Conservation (phyloP, 768 basidiomycete species). For the Termitomyces sp. region DNA sequence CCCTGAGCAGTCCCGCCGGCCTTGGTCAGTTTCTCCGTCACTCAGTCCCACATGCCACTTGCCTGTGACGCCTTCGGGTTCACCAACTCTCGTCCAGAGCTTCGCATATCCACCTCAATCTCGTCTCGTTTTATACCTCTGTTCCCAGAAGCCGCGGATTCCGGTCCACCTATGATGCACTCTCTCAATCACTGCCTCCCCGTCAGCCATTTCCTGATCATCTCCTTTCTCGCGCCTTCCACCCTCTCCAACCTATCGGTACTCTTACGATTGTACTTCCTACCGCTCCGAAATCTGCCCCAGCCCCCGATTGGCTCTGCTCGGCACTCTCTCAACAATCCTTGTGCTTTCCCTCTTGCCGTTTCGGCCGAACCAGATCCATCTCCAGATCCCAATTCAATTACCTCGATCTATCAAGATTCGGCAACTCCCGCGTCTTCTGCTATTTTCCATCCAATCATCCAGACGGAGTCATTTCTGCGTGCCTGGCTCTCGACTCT, state of each 20-base stretch:
- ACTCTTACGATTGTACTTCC: constrained; percentile 33
- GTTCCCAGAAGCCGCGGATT: constrained; percentile 20
- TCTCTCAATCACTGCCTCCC: background rate
- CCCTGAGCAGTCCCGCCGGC: constrained; percentile 32
- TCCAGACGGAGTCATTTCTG: background rate
- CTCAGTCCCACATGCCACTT: background rate
- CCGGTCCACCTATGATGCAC: constrained; percentile 9
- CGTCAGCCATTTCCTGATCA: background rate
- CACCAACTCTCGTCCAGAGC: background rate
- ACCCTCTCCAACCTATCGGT: constrained; percentile 42
- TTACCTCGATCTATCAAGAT: constrained; percentile 21
- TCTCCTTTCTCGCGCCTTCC: constrained; percentile 24
- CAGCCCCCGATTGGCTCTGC: constrained; percentile 46
- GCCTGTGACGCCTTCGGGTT: background rate
- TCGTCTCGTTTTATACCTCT: constrained; percentile 13
- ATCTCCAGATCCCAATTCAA: constrained; percentile 26
- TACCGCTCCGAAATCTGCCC: constrained; percentile 45
- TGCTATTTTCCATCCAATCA: constrained; percentile 12
- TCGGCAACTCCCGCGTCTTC: constrained; percentile 17
- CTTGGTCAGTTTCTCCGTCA: constrained; percentile 12
- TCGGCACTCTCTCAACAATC: constrained; percentile 18
- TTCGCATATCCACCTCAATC: background rate
- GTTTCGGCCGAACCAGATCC: constrained; percentile 48
- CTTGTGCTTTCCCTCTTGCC: constrained; percentile 40
- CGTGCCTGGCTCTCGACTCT: constrained; percentile 15